Conservation (phyloP, 2,329 filamentous ascomycete species). For the Pseudogymnoascus sp. region DNA sequence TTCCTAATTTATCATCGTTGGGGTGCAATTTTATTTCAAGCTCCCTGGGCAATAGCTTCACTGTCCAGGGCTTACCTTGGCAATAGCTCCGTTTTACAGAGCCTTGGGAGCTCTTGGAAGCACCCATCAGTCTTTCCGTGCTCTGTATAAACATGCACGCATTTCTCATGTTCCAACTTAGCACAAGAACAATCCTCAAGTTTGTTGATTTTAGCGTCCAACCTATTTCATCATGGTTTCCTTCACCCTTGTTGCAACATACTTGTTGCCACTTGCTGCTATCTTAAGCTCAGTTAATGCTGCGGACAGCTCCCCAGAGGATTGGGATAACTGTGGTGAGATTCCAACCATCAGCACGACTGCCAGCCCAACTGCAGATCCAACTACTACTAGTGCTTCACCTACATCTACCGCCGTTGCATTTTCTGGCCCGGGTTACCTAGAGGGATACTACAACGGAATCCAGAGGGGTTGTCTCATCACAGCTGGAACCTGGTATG, state of each 20-base stretch:
- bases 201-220: background rate
- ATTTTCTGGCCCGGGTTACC: background rate
- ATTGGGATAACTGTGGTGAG: background rate
- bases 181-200: background rate
- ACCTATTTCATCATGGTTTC: background rate
- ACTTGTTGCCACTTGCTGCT: background rate
- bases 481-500: background rate
- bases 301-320: background rate
- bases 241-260: background rate
- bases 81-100: background rate
- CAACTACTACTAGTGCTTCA: conserved; percentile 4
- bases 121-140: background rate
- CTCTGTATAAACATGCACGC: background rate
- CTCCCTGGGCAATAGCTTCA: background rate
- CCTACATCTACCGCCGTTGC: conserved; percentile 14
- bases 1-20: background rate
- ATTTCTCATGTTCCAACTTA: background rate
- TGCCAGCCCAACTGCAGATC: background rate
- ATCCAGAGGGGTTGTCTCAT: background rate
- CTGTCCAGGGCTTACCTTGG: background rate
- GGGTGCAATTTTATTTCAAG: background rate
- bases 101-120: background rate
- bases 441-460: background rate
- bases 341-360: background rate
- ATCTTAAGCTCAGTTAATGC: background rate